Base-by-base conservation (phyloP, 345 rosid species). In the Murraya koenigii region DNA sequence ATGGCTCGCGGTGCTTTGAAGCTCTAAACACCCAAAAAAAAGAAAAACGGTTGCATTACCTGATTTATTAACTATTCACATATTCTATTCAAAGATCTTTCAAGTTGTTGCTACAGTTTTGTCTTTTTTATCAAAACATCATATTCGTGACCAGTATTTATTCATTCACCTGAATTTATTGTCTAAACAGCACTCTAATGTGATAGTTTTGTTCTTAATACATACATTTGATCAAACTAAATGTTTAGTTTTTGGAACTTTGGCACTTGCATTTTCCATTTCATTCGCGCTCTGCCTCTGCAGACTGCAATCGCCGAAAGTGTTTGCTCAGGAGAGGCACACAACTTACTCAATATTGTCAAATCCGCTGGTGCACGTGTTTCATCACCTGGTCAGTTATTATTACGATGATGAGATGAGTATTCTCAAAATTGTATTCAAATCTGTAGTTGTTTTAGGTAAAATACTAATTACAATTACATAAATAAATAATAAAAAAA, bases 1-100 rank as follows among this genome's bases (percentile, higher is more conserved):
- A 90, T 96, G 99, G 97, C 99, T 69, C 82, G 79, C 79, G 81
- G 79, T 11, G 92, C 94, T 30, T 72, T 92, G 74, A 87, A 83
- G 80, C 78, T 84, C 30, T 76, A 72, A 71, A 28, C 26, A 7
- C 30, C 1, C 55, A 4, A 4, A 49, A 39, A 30, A 7, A 22
- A 66, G 32, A 22, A 66, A 66, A 8, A 30, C 2, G 13, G n/a
- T 15, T 15, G n/a, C 63, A 32, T 58, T 19, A 2, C 69, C 11
- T 0, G 6, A 14, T 69, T 41, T 55, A n/a, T 69, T 23, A 35
- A 76, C 25, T 8, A 20, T 35, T 77, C 20, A 68, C 39, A 28
- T 26, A 5, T 44, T 62, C 2, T 28, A 22, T 41, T 26, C 58
- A 61, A 38, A 64, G 10, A 22, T 56, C 49, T 25, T 23, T 26